phyloP scores from a whole-genome alignment of 129 eudicot genomes.

The Pseudognaphalium luteoalbum region DNA sequence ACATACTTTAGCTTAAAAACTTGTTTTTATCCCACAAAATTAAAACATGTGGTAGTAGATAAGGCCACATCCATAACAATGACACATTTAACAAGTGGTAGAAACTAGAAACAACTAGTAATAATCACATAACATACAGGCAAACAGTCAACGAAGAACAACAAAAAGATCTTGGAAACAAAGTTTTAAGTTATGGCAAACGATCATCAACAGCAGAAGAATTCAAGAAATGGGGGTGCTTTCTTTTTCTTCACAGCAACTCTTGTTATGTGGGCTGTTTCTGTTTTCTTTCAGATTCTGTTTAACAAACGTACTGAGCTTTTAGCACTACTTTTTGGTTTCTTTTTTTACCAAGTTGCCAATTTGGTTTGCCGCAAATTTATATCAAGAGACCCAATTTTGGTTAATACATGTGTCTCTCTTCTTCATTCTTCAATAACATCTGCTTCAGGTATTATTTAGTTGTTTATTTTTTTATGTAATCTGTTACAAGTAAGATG shows the following conservation, averaged over 20 bases:
- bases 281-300: conserved; percentile 65
- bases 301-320: conserved; percentile 64
- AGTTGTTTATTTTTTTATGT: background rate
- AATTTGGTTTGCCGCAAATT: conserved; percentile 60
- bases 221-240: conserved; percentile 36
- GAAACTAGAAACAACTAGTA: too few relatives aligned
- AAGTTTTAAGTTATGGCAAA: background rate
- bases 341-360: conserved; percentile 60
- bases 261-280: conserved; percentile 76
- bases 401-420: conserved; percentile 88
- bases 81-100: too few relatives aligned
- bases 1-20: too few relatives aligned
- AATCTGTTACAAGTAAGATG: background rate
- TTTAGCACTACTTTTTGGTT: conserved; percentile 50
- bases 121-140: background rate
- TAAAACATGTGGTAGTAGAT: too few relatives aligned
- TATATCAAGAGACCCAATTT: conserved; percentile 75
- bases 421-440: conserved; percentile 80
- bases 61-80: too few relatives aligned
- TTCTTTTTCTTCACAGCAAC: conserved; percentile 74
- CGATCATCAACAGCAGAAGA: conserved; percentile 16
- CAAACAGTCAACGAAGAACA: background rate
- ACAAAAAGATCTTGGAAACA: background rate
- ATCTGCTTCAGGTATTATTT: conserved; percentile 61
- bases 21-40: too few relatives aligned